phyloP scores from a whole-genome alignment of 805 yeast genomes.

The Saturnispora serradocipensis region DNA sequence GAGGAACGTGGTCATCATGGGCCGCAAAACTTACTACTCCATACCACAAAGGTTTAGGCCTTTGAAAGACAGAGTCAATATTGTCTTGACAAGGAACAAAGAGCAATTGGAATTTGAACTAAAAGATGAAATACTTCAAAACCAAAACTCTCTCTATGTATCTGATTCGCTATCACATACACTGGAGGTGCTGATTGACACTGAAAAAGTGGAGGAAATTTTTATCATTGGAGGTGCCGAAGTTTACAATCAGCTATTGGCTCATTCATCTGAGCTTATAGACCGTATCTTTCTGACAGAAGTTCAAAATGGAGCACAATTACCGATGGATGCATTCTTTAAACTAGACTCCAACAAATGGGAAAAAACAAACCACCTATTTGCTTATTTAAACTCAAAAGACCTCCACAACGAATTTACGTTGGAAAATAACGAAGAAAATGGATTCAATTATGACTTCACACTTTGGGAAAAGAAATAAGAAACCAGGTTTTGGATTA shows the following conservation, averaged over 20 bases:
- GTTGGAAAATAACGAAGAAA: constrained; percentile 26
- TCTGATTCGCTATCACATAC: constrained; percentile 40
- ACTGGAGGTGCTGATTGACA: constrained; percentile 24
- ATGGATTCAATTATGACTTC: constrained; percentile 46
- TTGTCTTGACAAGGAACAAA: constrained; percentile 54
- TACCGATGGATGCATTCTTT: constrained; percentile 68
- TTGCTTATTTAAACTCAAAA: constrained; percentile 32
- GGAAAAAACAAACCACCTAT: constrained; percentile 33
- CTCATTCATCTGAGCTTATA: constrained; percentile 26
- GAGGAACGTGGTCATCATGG: constrained; percentile 84
- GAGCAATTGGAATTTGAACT: constrained; percentile 18
- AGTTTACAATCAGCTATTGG: constrained; percentile 49
- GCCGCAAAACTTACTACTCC: constrained; percentile 92
- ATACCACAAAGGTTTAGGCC: constrained; percentile 84
- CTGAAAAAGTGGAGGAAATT: constrained; percentile 41
- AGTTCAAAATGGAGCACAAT: constrained; percentile 30
- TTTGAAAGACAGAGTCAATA: constrained; percentile 62
- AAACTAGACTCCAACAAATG: constrained; percentile 31
- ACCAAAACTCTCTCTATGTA: constrained; percentile 15
- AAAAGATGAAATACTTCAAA: constrained; percentile 20
- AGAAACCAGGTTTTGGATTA: neutral
- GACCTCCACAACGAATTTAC: constrained; percentile 19
- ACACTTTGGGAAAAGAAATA: constrained; percentile 46
- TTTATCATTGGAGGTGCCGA: constrained; percentile 93
- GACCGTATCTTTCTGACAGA: constrained; percentile 63